Evolutionary conservation across 1,284 basidiomycete genomes (phyloP).

Genomic region (Cryptococcus wingfieldii): DNA sequence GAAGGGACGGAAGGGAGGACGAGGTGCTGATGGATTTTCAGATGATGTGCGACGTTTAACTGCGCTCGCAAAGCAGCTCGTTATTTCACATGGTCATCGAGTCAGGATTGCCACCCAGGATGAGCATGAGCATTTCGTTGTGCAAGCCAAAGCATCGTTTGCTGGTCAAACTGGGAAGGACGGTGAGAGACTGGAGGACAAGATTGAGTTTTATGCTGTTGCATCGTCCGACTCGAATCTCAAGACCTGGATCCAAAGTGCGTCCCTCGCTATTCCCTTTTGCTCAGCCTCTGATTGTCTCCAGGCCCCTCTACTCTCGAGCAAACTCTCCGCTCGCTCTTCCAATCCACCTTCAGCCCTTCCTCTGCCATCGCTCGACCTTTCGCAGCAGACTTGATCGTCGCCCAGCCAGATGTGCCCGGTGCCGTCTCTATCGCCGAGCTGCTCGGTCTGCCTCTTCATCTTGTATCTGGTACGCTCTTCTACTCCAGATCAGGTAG

Average conservation of each 20-base stretch:
- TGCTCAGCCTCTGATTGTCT: constrained; percentile 39
- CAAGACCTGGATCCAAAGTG: constrained; percentile 23
- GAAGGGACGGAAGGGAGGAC: too few species aligned
- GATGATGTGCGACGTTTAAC: constrained; percentile 70
- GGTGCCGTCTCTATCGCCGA: constrained; percentile 64
- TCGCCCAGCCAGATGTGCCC: constrained; percentile 62
- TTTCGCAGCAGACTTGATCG: constrained; percentile 60
- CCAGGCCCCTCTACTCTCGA: constrained; percentile 48
- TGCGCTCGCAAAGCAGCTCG: constrained; percentile 58
- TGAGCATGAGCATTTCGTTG: constrained; percentile 59
- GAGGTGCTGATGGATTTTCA: constrained; percentile 18
- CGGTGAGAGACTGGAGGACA: constrained; percentile 42
- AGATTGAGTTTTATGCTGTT: constrained; percentile 23
- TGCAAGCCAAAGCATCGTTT: constrained; percentile 53
- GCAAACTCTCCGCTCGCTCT: too few species aligned
- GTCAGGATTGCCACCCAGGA: constrained; percentile 65
- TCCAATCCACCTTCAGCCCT: constrained; percentile 10
- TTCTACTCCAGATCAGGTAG: neutral
- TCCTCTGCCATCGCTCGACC: constrained; percentile 58
- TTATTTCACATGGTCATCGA: constrained; percentile 56
- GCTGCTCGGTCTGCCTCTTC: constrained; percentile 59
- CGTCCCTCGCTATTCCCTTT: constrained; percentile 30
- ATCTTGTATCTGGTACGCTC: constrained; percentile 57
- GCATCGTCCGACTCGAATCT: constrained; percentile 37
- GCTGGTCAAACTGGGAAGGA: constrained; percentile 53